Conservation (phyloP, 2,329 filamentous ascomycete species). For the Botrytis aclada region DNA sequence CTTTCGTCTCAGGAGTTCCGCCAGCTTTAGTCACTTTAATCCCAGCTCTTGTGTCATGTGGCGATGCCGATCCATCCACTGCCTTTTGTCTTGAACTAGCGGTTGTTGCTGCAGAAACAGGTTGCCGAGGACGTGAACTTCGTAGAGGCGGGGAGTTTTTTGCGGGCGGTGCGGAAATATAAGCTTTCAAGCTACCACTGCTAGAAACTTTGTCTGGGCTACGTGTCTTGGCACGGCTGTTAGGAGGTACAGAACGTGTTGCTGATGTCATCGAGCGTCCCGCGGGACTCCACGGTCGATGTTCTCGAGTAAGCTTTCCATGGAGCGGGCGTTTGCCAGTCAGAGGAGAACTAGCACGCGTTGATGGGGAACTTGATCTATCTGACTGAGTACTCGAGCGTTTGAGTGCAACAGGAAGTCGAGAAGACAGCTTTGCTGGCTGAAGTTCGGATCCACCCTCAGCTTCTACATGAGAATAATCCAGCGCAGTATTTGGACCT, state of each 20-base stretch:
- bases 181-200: slow-evolving; percentile 65
- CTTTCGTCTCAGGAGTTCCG: slow-evolving; percentile 38
- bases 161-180: slow-evolving; percentile 66
- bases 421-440: slow-evolving; percentile 25
- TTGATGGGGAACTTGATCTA: slow-evolving; percentile 40
- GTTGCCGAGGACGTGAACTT: slow-evolving; percentile 77
- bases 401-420: slow-evolving; percentile 32
- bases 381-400: slow-evolving; percentile 42
- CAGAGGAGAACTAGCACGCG: slow-evolving; percentile 47
- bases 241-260: slow-evolving; percentile 39
- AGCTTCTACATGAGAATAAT: not conserved
- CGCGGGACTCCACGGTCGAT: slow-evolving; percentile 33
- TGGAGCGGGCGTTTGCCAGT: slow-evolving; percentile 42
- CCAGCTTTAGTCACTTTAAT: slow-evolving; percentile 34
- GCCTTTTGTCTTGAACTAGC: slow-evolving; percentile 65
- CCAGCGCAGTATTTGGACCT: not conserved
- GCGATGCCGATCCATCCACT: slow-evolving; percentile 44
- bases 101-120: slow-evolving; percentile 72
- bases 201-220: slow-evolving; percentile 33
- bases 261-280: slow-evolving; percentile 28
- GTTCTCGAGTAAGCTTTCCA: slow-evolving; percentile 30
- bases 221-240: slow-evolving; percentile 36
- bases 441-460: not conserved
- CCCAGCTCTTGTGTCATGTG: slow-evolving; percentile 30
- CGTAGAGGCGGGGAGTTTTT: slow-evolving; percentile 76